Evolutionary conservation across 2,329 filamentous ascomycete genomes (phyloP).

Genomic region (Thelonectria rubi): DNA sequence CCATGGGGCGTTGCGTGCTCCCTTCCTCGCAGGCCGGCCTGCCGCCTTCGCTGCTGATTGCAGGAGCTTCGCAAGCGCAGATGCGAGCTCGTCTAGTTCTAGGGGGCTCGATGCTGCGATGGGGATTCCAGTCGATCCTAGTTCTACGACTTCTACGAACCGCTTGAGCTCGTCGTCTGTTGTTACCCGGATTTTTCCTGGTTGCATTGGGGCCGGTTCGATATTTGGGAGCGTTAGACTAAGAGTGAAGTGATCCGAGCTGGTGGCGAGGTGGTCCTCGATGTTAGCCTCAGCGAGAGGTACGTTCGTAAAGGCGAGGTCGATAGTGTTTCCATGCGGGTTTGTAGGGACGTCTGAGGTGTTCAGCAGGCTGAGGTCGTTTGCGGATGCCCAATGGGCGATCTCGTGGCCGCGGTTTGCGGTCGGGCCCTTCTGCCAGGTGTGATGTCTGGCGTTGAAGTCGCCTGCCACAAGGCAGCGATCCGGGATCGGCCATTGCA

Average conservation of each 20-base stretch:
- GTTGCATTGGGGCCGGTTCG: constrained; percentile 8
- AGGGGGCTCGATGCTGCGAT: constrained; percentile 9
- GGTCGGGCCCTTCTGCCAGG: constrained; percentile 27
- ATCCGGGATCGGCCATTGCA: constrained; percentile 21
- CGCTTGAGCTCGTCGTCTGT: constrained; percentile 27
- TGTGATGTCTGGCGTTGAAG: constrained; percentile 31
- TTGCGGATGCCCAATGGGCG: constrained; percentile 24
- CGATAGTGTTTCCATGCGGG: constrained; percentile 31
- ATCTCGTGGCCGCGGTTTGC: constrained; percentile 23
- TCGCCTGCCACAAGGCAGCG: constrained; percentile 30
- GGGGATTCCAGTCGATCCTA: constrained; percentile 1
- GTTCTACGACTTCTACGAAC: constrained; percentile 26
- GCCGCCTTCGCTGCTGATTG: constrained; percentile 20
- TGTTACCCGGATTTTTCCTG: constrained; percentile 26
- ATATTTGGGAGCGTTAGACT: constrained; percentile 24
- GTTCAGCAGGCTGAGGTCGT: constrained; percentile 27
- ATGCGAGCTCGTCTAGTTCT: constrained; percentile 20
- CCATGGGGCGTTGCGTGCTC: constrained; percentile 22
- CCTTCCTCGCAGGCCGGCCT: constrained; percentile 16
- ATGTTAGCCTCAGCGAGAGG: constrained; percentile 22
- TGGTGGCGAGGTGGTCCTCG: constrained; percentile 30
- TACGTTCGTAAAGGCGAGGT: constrained; percentile 31
- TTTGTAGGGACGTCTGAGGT: constrained; percentile 28
- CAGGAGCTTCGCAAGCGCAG: constrained; percentile 21
- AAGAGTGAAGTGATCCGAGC: constrained; percentile 32